Evolutionary conservation across 148 eudicot species (phyloP).

Genomic region (Vaccinium vitisidaea): DNA sequence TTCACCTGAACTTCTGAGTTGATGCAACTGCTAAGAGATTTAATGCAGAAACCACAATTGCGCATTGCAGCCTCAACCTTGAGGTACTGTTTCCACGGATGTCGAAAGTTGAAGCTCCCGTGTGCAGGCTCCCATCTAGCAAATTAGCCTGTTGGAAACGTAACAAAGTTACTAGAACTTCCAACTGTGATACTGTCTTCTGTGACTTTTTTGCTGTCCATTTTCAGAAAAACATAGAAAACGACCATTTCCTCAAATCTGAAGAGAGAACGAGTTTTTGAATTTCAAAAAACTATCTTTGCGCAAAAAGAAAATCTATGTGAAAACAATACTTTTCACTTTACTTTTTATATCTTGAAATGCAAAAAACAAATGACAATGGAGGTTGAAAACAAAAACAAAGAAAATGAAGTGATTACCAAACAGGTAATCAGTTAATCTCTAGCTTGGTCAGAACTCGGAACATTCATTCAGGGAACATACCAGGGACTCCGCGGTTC

Average conservation of each 20-base stretch:
- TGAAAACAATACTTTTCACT: neutral
- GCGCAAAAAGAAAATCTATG: neutral
- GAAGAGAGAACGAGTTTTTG: neutral
- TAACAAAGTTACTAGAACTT: neutral
- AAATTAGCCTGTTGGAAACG: slow-evolving; percentile 57
- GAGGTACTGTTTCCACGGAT: slow-evolving; percentile 86
- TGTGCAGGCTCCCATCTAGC: slow-evolving; percentile 95
- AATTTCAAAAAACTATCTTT: too few species aligned
- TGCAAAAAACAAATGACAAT: neutral
- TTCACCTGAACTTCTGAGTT: slow-evolving; percentile 57
- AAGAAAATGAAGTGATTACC: neutral
- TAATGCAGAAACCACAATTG: slow-evolving; percentile 67
- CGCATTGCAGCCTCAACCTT: slow-evolving; percentile 62
- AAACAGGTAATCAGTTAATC: neutral
- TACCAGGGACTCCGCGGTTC: slow-evolving; percentile 76
- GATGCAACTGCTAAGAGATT: slow-evolving; percentile 56
- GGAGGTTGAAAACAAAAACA: neutral
- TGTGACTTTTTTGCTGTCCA: neutral
- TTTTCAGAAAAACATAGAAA: neutral
- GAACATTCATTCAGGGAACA: neutral
- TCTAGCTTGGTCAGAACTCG: neutral
- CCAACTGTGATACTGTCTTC: neutral
- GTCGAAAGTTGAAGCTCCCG: slow-evolving; percentile 59
- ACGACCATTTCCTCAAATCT: neutral
- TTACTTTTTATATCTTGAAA: neutral